phyloP scores from a whole-genome alignment of 2,329 filamentous ascomycete species.

The Xylaria multiplex region DNA sequence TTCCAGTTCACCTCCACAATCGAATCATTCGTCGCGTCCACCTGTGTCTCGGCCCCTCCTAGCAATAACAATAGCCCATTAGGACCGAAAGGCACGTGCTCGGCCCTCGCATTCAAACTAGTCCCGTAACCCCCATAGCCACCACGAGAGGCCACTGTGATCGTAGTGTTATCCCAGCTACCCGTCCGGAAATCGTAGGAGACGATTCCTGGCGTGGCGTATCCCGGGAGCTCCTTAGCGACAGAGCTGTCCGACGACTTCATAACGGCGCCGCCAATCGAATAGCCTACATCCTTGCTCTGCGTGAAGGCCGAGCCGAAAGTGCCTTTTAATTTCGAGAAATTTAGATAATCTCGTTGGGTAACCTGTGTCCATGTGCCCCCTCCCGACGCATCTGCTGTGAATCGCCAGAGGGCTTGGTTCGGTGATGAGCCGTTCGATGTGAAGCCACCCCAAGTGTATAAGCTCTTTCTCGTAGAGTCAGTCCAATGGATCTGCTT shows the following conservation, averaged over 20 bases:
- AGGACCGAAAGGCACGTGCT: constrained; percentile 49
- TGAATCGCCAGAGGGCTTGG: constrained; percentile 49
- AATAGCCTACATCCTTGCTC: constrained; percentile 45
- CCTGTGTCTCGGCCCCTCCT: constrained; percentile 46
- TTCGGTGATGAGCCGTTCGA: constrained; percentile 39
- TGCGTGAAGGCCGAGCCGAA: constrained; percentile 46
- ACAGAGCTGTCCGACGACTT: constrained; percentile 43
- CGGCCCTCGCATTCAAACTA: constrained; percentile 46
- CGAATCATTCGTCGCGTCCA: constrained; percentile 39
- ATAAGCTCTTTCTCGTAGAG: constrained; percentile 45
- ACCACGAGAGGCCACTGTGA: constrained; percentile 43
- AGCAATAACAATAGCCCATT: constrained; percentile 50
- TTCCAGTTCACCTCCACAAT: constrained; percentile 44
- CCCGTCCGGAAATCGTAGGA: constrained; percentile 49
- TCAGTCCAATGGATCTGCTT: constrained; percentile 51
- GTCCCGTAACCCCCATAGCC: constrained; percentile 44
- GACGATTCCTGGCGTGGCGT: constrained; percentile 47
- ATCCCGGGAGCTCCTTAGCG: constrained; percentile 40
- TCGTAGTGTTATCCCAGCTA: constrained; percentile 48
- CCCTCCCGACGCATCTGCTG: constrained; percentile 47
- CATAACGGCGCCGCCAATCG: constrained; percentile 47
- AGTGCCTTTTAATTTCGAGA: constrained; percentile 51
- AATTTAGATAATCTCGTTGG: constrained; percentile 47
- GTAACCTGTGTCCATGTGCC: constrained; percentile 48
- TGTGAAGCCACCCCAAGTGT: constrained; percentile 50